A percentile compares a stretch with the other conserved stretches of the same genome.
These are phyloP conservation scores for Halenospora varia DNA, from an alignment of 495 filamentous ascomycete genomes.

Conservation along the genomic window DNA sequence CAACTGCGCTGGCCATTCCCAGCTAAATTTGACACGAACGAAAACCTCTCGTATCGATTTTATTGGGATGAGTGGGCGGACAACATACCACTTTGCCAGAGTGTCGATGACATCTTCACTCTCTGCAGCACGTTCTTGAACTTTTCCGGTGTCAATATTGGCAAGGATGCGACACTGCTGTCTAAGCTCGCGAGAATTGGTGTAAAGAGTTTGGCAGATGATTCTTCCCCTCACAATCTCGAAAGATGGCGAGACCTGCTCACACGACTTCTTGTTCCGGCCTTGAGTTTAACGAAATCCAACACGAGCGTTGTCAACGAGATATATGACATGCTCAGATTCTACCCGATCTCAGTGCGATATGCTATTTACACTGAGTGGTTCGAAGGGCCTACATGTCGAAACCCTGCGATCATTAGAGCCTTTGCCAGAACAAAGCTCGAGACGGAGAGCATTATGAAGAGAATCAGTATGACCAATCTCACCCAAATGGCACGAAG, in stretches of 20 bases:
- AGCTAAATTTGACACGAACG: constrained; percentile 67
- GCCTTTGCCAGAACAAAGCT: constrained; percentile 71
- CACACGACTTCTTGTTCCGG: constrained; percentile 76
- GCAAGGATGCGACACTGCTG: constrained; percentile 73
- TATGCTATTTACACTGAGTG: constrained; percentile 94
- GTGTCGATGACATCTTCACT: constrained; percentile 82
- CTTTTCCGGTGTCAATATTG: constrained; percentile 80
- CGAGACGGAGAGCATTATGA: constrained; percentile 78
- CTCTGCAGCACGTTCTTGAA: constrained; percentile 84
- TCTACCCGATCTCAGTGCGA: constrained; percentile 69
- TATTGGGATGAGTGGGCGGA: constrained; percentile 99
- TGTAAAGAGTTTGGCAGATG: constrained; percentile 62
- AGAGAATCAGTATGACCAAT: constrained; percentile 80
- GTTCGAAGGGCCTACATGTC: constrained; percentile 72
- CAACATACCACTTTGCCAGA: constrained; percentile 86
- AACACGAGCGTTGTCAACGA: constrained; percentile 83
- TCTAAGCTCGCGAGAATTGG: constrained; percentile 80
- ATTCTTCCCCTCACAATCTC: constrained; percentile 63
- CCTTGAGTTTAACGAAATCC: constrained; percentile 73
- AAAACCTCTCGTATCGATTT: constrained; percentile 75
- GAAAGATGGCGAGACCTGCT: constrained; percentile 76
- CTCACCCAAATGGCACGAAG: constrained; percentile 77
- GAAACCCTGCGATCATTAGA: constrained; percentile 69
- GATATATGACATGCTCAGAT: constrained; percentile 74
- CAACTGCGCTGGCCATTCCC: constrained; percentile 73